Percentiles rank a stretch among this genome's conserved stretches.
Evolutionary conservation across 371 early-diverging fungal genomes (phyloP).

Genomic region (Rhizopus delemar): DNA sequence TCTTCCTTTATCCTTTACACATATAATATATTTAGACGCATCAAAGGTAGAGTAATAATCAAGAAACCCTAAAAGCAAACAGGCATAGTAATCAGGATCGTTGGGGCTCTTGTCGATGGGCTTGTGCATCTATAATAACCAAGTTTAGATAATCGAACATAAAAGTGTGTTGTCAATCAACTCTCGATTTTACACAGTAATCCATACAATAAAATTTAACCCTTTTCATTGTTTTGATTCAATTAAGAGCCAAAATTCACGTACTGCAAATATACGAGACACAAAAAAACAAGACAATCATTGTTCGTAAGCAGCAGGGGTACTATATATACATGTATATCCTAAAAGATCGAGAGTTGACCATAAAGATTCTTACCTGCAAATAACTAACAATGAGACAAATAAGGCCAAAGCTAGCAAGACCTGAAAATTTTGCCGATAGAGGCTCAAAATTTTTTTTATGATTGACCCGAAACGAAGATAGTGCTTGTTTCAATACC

Average conservation of each 20-base stretch:
- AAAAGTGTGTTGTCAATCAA: too few species aligned
- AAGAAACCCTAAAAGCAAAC: constrained; percentile 20
- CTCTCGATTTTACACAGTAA: too few species aligned
- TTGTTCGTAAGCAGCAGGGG: too few species aligned
- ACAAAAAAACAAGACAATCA: too few species aligned
- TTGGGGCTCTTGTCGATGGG: not conserved
- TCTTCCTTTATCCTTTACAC: constrained; percentile 6
- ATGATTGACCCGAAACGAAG: constrained; percentile 1
- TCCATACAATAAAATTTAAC: too few species aligned
- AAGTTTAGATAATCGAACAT: not conserved
- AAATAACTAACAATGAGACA: constrained; percentile 33
- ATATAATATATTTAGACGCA: constrained; percentile 6
- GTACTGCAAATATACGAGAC: too few species aligned
- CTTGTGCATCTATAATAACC: constrained; percentile 11
- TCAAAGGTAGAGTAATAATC: constrained; percentile 22
- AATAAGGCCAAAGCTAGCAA: constrained; percentile 28
- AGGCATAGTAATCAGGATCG: constrained; percentile 13
- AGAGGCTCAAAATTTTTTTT: constrained; percentile 14
- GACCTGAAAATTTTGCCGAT: constrained; percentile 20
- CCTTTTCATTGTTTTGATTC: too few species aligned
- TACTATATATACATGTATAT: not conserved
- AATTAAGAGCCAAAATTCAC: too few species aligned
- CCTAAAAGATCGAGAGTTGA: not conserved
- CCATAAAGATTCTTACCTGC: constrained; percentile 17
- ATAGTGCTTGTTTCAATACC: constrained; percentile 26